Evolutionary conservation across 1,284 basidiomycete species (phyloP).

Genomic region (Boletus holoroseus): DNA sequence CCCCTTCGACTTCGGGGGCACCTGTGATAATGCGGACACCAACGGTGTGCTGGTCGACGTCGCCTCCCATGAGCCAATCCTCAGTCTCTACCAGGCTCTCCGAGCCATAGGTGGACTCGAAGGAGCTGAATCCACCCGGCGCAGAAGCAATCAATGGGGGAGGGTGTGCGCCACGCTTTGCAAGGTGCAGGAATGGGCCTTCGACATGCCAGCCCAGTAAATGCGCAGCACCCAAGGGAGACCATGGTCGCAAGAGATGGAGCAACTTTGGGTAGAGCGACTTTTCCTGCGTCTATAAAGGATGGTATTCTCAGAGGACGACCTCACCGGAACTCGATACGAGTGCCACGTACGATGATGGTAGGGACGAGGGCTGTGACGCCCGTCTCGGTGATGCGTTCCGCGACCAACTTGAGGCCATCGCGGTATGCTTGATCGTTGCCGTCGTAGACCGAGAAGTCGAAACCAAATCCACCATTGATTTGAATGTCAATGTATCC

Average conservation of each 20-base stretch:
- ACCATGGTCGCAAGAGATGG: slow-evolving; percentile 57
- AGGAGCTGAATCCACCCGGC: slow-evolving; percentile 51
- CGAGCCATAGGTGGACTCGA: slow-evolving; percentile 71
- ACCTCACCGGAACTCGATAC: neutral
- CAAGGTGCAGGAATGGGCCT: slow-evolving; percentile 79
- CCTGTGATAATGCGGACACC: slow-evolving; percentile 81
- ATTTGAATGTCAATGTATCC: slow-evolving; percentile 78
- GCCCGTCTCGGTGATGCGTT: slow-evolving; percentile 79
- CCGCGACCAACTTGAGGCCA: slow-evolving; percentile 68
- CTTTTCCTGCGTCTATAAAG: slow-evolving; percentile 63
- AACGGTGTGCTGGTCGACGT: slow-evolving; percentile 33
- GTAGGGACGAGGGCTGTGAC: slow-evolving; percentile 84
- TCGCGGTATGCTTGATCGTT: slow-evolving; percentile 62
- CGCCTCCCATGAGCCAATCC: slow-evolving; percentile 57
- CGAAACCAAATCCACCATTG: slow-evolving; percentile 86
- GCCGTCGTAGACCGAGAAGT: slow-evolving; percentile 76
- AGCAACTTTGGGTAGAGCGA: slow-evolving; percentile 66
- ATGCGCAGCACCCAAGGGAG: slow-evolving; percentile 56
- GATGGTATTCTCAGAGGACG: neutral
- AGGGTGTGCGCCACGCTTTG: slow-evolving; percentile 78
- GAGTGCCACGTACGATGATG: slow-evolving; percentile 55
- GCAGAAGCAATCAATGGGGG: slow-evolving; percentile 65
- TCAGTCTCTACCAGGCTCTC: slow-evolving; percentile 56
- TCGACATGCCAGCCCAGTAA: slow-evolving; percentile 86
- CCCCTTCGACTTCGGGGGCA: slow-evolving; percentile 81